Conservation (phyloP, 208 protist genomes). For the Phytomonas francai region DNA sequence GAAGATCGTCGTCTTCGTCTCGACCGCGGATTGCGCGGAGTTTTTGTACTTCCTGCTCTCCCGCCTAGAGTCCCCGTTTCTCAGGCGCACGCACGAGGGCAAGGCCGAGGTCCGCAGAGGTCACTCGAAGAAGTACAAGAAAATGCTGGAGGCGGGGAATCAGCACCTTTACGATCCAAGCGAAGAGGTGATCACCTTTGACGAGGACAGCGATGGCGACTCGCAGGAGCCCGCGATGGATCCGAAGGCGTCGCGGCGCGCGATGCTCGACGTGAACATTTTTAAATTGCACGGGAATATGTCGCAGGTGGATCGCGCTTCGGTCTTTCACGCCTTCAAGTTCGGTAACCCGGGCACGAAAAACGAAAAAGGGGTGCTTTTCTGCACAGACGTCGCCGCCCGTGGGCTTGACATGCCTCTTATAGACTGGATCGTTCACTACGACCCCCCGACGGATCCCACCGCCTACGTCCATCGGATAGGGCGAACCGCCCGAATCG, state of each 20-base stretch:
- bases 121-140: constrained; percentile 19
- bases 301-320: constrained; percentile 86
- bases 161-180: constrained; percentile 27
- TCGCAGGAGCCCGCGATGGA: background rate
- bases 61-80: constrained; percentile 61
- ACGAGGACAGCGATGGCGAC: constrained; percentile 87
- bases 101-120: constrained; percentile 20
- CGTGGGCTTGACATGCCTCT: constrained; percentile 94
- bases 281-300: constrained; percentile 95
- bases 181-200: constrained; percentile 50
- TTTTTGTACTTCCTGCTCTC: constrained; percentile 95
- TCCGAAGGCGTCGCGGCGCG: constrained; percentile 9
- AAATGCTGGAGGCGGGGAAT: constrained; percentile 49
- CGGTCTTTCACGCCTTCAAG: constrained; percentile 90
- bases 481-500: constrained; percentile 94
- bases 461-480: constrained; percentile 94
- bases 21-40: constrained; percentile 94
- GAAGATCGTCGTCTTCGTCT: constrained; percentile 97
- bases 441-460: constrained; percentile 94
- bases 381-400: constrained; percentile 94
- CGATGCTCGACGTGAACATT: constrained; percentile 77
- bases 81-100: constrained; percentile 11
- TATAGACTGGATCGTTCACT: constrained; percentile 97
- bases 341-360: constrained; percentile 26
- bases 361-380: constrained; percentile 76